Evolutionary conservation across 139 green algal species (phyloP).

Genomic region (Chlorella sorokiniana): DNA sequence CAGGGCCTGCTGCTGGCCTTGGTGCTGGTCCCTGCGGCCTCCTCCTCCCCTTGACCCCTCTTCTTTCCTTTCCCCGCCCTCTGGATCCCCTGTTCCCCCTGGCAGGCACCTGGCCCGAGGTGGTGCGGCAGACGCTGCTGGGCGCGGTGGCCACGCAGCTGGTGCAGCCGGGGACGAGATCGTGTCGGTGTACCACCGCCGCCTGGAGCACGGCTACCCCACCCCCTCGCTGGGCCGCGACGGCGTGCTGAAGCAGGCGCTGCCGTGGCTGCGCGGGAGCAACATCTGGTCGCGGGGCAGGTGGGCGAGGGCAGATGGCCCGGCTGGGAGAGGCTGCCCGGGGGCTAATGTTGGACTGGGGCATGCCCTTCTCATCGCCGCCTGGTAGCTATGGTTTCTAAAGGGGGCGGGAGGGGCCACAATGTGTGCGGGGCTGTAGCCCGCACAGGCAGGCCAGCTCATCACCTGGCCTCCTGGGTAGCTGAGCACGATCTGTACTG

Average conservation of each 20-base stretch:
- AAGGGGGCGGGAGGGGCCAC: too few relatives aligned
- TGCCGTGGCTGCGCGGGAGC: slow-evolving; percentile 81
- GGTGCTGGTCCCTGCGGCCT: too few relatives aligned
- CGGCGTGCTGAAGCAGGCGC: slow-evolving; percentile 78
- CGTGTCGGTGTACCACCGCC: slow-evolving; percentile 86
- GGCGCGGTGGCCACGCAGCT: slow-evolving; percentile 84
- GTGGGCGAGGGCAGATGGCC: background rate
- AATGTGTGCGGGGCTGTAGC: too few relatives aligned
- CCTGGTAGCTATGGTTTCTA: too few relatives aligned
- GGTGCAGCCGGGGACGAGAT: slow-evolving; percentile 67
- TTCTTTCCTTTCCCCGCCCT: background rate
- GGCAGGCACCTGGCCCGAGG: slow-evolving; percentile 59
- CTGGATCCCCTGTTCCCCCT: background rate
- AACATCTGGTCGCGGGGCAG: slow-evolving; percentile 86
- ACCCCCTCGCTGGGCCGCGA: slow-evolving; percentile 83
- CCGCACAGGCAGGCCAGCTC: too few relatives aligned
- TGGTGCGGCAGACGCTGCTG: slow-evolving; percentile 78
- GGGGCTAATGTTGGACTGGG: too few relatives aligned
- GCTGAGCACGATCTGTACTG: background rate
- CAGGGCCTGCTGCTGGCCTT: too few relatives aligned
- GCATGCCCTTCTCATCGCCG: too few relatives aligned
- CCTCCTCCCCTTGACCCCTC: background rate
- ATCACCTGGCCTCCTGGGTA: background rate
- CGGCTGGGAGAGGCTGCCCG: background rate
- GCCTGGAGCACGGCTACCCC: slow-evolving; percentile 88